Conservation (phyloP, 2,329 filamentous ascomycete genomes). For the Mycogone perniciosa region DNA sequence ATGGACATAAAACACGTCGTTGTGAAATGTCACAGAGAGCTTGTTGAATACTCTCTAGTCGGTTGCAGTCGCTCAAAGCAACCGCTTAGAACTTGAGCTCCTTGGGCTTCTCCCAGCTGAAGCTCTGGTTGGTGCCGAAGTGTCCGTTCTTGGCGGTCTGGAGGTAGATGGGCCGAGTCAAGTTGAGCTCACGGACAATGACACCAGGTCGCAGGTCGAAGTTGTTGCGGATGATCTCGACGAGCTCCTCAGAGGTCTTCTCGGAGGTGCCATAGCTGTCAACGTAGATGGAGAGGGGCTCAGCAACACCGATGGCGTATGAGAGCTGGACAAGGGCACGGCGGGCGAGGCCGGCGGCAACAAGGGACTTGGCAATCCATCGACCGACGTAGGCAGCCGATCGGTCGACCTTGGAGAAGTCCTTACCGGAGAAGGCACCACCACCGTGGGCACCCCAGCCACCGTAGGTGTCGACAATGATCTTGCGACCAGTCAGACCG, state of each 20-base stretch:
- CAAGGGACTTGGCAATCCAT: conserved; percentile 98
- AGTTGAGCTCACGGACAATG: conserved; percentile 94
- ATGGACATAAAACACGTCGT: conserved; percentile 33
- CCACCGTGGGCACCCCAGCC: conserved; percentile 99
- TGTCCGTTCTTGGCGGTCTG: conserved; percentile 99
- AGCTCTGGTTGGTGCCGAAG: conserved; percentile 93
- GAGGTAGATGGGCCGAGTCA: conserved; percentile 95
- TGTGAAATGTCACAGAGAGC: conserved; percentile 27
- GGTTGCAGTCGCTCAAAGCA: conserved; percentile 3
- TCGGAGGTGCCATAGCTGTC: conserved; percentile 94
- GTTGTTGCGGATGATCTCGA: conserved; percentile 90
- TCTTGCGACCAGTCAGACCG: conserved; percentile 97
- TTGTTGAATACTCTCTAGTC: conserved; percentile 36
- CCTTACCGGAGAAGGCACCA: conserved; percentile 99
- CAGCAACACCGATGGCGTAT: conserved; percentile 97
- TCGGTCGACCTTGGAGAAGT: conserved; percentile 99
- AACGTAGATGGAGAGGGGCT: conserved; percentile 96
- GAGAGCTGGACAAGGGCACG: conserved; percentile 95
- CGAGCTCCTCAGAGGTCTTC: conserved; percentile 86
- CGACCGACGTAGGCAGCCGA: conserved; percentile 95
- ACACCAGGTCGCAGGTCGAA: conserved; percentile 98
- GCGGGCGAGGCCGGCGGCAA: conserved; percentile 80
- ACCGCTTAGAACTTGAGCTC: conserved; percentile 73
- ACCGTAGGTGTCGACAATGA: conserved; percentile 99
- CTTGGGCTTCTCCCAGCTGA: conserved; percentile 99